These are phyloP conservation scores for Spergularia bocconei DNA, from an alignment of 148 eudicot genomes.

Conservation along the genomic window DNA sequence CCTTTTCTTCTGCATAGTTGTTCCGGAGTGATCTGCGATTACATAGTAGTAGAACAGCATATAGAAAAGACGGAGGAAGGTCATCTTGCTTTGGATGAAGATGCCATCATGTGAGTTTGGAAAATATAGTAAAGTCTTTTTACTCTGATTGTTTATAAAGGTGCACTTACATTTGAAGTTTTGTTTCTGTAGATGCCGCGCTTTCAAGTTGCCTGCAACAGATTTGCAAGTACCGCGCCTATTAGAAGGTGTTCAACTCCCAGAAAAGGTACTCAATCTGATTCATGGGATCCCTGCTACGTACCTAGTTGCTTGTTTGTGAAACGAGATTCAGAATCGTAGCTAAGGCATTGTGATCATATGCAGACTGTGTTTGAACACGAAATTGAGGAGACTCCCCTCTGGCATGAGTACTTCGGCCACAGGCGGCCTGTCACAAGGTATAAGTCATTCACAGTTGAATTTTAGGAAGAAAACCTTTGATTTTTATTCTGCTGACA, in stretches of 20 bases:
- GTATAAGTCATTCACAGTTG: not conserved
- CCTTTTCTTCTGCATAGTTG: not conserved
- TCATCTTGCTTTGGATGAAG: not conserved
- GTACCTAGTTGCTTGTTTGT: no score
- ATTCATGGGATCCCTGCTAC: not conserved
- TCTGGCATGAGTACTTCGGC: constrained; percentile 24
- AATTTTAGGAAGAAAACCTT: no score
- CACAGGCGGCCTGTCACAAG: constrained; percentile 10
- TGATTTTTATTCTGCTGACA: no score
- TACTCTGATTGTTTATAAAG: no score
- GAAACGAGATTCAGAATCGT: not conserved
- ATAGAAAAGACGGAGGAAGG: not conserved
- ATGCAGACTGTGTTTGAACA: constrained; percentile 21
- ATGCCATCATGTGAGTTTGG: not conserved
- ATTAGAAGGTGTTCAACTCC: constrained; percentile 16
- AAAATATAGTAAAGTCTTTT: no score
- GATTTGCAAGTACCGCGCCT: constrained; percentile 14
- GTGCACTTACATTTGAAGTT: not conserved
- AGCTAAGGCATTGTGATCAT: not conserved
- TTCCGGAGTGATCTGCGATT: not conserved
- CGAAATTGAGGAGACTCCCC: not conserved
- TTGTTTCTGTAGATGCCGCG: constrained; percentile 4
- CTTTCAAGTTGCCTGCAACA: constrained; percentile 20
- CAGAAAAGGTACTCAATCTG: constrained; percentile 15
- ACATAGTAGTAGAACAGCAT: constrained; percentile 1